Evolutionary conservation across 2,329 filamentous ascomycete genomes (phyloP), one percentile per base, ranked within the genome.

Genomic region (Hypoxylon sp.): DNA sequence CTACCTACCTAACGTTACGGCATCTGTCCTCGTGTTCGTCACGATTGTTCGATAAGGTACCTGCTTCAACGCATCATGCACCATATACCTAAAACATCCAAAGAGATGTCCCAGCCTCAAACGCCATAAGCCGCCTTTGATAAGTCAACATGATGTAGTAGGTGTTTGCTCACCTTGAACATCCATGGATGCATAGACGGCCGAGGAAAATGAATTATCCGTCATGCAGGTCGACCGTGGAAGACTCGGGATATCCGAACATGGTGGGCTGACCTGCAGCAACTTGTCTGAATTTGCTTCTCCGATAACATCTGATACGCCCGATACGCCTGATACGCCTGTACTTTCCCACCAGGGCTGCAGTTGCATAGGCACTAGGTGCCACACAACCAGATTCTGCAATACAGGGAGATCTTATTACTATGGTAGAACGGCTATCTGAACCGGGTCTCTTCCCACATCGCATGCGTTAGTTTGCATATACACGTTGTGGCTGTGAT

Each of bases 251-350:
- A 68, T 65, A 65, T 34, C 75, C 75, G 75, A 70, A 68, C 25
- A 67, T 70, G 70, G 72, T 71, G 72, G 72, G 73, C 72, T 72
- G 71, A 75, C 72, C 70, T 75, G 74, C 75, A 75, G 46, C 23
- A 32, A 52, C 28, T 52, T 25, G 41, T 56, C 51, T n/a, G 51
- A 63, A 62, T 4, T 46, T 65, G 64, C 64, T 61, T 67, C 67
- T 70, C 67, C 67, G 63, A 36, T 48, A 30, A 3, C 19, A 36
- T 58, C 60, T 67, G 25, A 50, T 21, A 49, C 63, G 58, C 61
- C 56, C 57, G 36, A n/a, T n/a, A 3, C 19, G 30, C 55, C 60
- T 67, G 25, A 50, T 21, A 49, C 63, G 58, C 61, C 56, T 60
- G 36, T 61, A 62, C 53, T 63, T 56, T 59, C 61, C 61, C 43